Evolutionary conservation across 768 basidiomycete species (phyloP).

Genomic region (Panellus pusillus): DNA sequence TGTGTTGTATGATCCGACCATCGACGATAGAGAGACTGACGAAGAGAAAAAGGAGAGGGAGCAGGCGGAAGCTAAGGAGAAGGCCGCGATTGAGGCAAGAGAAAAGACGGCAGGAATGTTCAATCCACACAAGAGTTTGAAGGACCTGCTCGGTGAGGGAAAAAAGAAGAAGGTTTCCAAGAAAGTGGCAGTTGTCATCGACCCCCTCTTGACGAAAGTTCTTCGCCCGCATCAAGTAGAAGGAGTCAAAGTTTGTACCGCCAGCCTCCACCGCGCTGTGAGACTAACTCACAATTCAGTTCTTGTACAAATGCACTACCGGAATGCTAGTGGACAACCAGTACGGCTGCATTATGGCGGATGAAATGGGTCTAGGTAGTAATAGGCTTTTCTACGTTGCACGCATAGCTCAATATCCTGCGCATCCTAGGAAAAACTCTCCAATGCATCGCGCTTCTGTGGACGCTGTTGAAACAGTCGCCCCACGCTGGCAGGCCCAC

Average conservation of each 20-base stretch:
- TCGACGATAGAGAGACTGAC: conserved; percentile 89
- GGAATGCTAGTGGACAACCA: conserved; percentile 92
- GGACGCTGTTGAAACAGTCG: conserved; percentile 95
- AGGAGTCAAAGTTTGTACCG: conserved; percentile 79
- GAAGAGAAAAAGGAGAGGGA: conserved; percentile 76
- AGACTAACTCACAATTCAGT: conserved; percentile 48
- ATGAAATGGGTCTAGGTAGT: conserved; percentile 86
- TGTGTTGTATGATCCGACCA: conserved; percentile 94
- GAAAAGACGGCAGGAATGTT: conserved; percentile 74
- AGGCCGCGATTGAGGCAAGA: conserved; percentile 59
- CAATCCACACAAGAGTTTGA: conserved; percentile 92
- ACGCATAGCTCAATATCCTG: background rate
- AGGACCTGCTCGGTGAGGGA: conserved; percentile 70
- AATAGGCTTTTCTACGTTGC: background rate
- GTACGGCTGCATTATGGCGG: conserved; percentile 97
- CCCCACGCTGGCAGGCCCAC: conserved; percentile 82
- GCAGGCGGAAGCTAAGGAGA: conserved; percentile 69
- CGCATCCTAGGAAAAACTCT: conserved; percentile 72
- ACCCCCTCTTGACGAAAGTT: conserved; percentile 82
- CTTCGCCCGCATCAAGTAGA: conserved; percentile 97
- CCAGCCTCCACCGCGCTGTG: conserved; percentile 1
- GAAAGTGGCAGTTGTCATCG: conserved; percentile 97
- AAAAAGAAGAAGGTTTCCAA: conserved; percentile 61
- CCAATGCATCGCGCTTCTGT: conserved; percentile 93
- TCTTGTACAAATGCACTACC: conserved; percentile 92